phyloP scores from a whole-genome alignment of 352 stramenopile species.

The Phytophthora sp. region DNA sequence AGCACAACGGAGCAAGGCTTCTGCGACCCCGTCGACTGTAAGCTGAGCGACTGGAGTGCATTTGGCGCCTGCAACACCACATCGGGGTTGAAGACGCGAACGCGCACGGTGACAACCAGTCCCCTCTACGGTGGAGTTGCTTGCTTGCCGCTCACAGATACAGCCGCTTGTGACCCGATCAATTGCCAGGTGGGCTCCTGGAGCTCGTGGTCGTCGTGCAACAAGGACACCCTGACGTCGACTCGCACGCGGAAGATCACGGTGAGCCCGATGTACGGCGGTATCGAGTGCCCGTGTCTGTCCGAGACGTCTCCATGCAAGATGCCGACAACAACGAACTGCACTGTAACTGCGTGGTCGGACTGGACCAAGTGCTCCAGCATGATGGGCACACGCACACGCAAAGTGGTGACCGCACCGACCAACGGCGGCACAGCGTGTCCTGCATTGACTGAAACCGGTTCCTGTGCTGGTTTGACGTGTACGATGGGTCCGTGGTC shows the following conservation, averaged over 20 bases:
- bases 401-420: constrained; percentile 43
- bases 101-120: constrained; percentile 29
- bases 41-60: constrained; percentile 40
- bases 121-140: constrained; percentile 44
- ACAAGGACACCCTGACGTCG: constrained; percentile 30
- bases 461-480: constrained; percentile 46
- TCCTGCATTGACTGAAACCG: constrained; percentile 37
- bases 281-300: constrained; percentile 47
- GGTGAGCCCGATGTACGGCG: constrained; percentile 37
- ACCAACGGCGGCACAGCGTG: constrained; percentile 47
- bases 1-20: constrained; percentile 30
- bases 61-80: constrained; percentile 43
- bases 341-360: constrained; percentile 50
- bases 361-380: constrained; percentile 54
- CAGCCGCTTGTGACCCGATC: constrained; percentile 48
- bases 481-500: constrained; percentile 59
- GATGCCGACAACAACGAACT: constrained; percentile 49
- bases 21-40: constrained; percentile 56
- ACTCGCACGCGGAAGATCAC: constrained; percentile 40
- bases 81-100: constrained; percentile 43
- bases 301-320: constrained; percentile 46
- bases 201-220: constrained; percentile 36
- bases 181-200: constrained; percentile 54
- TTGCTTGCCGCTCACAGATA: constrained; percentile 36
- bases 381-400: constrained; percentile 41